Base-by-base conservation (phyloP, 2,329 filamentous ascomycete species). In the Exophiala alcalophila region DNA sequence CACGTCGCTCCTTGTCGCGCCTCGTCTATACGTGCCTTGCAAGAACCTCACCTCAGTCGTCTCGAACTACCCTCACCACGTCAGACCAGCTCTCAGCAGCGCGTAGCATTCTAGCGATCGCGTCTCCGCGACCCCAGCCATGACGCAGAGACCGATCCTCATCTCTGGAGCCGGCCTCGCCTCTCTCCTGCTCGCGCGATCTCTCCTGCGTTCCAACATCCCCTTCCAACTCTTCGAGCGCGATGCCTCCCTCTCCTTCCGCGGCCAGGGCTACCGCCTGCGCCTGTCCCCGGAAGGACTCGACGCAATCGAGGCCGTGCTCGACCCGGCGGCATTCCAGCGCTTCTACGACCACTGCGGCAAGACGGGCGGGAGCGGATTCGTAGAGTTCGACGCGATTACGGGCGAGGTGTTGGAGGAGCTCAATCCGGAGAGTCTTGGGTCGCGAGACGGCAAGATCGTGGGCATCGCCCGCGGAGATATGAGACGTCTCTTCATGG, bases 31-130 rank as follows among this genome's bases (percentile, higher is more conserved):
- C n/a, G n/a, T n/a, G n/a, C n/a, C n/a, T n/a, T n/a, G n/a, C n/a
- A n/a, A n/a, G n/a, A n/a, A n/a, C n/a, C n/a, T n/a, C n/a, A 0
- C 75, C 85, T 0, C 68, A 90, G 44, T 87, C 89, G 56, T 89
- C 84, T 1, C 77, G 86, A 2, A 86, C 86, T 0, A 86, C 74
- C 16, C 77, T 89, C n/a, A n/a, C n/a, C n/a, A n/a, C n/a, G n/a
- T n/a, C n/a, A n/a, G n/a, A n/a, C n/a, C n/a, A n/a, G n/a, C n/a
- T n/a, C n/a, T n/a, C n/a, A n/a, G n/a, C n/a, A n/a, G n/a, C n/a
- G n/a, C n/a, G n/a, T n/a, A 31, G 30, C 30, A 32, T 32, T 16
- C 18, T 32, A 32, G 23, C 30, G 10, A 6, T n/a, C 30, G 19
- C 18, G 10, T 9, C 29, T 12, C 8, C 18, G 18, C 21, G n/a